phyloP scores from a whole-genome alignment of 345 rosid genomes.

The Aethionema arabicum region DNA sequence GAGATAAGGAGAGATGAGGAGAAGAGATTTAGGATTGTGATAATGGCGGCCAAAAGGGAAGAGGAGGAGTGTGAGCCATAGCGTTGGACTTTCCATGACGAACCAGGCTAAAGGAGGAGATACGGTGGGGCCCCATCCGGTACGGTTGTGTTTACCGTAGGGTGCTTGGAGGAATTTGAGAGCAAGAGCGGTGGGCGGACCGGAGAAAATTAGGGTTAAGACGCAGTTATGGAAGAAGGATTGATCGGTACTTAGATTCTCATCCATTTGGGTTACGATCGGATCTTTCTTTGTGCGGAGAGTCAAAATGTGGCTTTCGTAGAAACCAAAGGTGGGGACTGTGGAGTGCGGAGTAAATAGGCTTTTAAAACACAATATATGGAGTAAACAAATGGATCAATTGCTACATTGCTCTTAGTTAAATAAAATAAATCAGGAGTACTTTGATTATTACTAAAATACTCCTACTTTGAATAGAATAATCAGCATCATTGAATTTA shows the following conservation, averaged over 20 bases:
- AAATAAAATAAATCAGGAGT: too few relatives aligned
- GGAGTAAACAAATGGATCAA: too few relatives aligned
- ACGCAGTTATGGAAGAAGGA: slow-evolving; percentile 51
- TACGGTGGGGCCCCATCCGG: slow-evolving; percentile 89
- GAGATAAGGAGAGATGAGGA: slow-evolving; percentile 63
- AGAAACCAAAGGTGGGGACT: too few relatives aligned
- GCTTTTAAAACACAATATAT: too few relatives aligned
- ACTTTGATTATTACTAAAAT: too few relatives aligned
- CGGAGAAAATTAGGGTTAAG: slow-evolving; percentile 53
- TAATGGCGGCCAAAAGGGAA: slow-evolving; percentile 65
- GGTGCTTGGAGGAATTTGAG: slow-evolving; percentile 79
- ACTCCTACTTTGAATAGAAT: too few relatives aligned
- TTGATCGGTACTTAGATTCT: slow-evolving; percentile 42
- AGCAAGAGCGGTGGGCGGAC: slow-evolving; percentile 63
- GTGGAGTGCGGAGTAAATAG: too few relatives aligned
- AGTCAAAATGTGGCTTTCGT: too few relatives aligned
- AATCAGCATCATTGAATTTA: too few relatives aligned
- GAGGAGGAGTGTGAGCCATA: slow-evolving; percentile 69
- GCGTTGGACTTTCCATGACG: slow-evolving; percentile 87
- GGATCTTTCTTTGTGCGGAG: too few relatives aligned
- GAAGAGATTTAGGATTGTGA: slow-evolving; percentile 53
- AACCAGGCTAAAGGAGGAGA: slow-evolving; percentile 84
- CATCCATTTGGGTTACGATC: slow-evolving; percentile 19
- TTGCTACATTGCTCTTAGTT: too few relatives aligned
- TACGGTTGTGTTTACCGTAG: slow-evolving; percentile 87